Evolutionary conservation across 108 stramenopile genomes (phyloP), one percentile per base, ranked within the genome.

Genomic region (Skeletonema costatum): DNA sequence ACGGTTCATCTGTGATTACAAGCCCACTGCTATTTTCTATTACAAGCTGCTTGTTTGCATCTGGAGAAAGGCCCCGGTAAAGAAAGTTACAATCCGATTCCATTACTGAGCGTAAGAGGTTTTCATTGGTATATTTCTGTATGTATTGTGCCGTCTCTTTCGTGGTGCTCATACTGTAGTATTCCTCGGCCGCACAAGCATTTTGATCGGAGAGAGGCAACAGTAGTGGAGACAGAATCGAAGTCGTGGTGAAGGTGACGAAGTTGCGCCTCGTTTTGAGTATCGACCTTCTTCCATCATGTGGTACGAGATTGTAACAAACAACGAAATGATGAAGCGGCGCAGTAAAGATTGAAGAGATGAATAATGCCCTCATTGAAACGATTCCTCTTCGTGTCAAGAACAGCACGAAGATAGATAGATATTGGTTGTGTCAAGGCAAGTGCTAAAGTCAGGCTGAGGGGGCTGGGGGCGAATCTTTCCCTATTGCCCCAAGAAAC

Each of bases 21-120:
- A 80, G 61, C 13, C 66, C 78, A 2, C 46, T 10, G 39, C 61
- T 72, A 46, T 62, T 76, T 21, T 75, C 5, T 3, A 35, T n/a
- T 17, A 59, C 35, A 51, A 50, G 25, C n/a, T 56, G 32, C 14
- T 67, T 62, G 14, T 36, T 56, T 48, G 44, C 46, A 38, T 66
- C 32, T 21, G 51, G n/a, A 32, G 63, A 60, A 32, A 79, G 48
- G 36, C 84, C 84, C 42, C 77, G 75, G 64, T 85, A 85, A 4
- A 85, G 64, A 58, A 85, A 77, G 64, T 77, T 80, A 21, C 6
- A 56, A 10, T 69, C 66, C 12, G 80, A 67, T 32, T 51, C 46
- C 4, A 13, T 60, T 0, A 85, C 84, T 29, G 70, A 61, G 14
- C 44, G 65, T 25, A 85, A 56, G 41, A 71, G 81, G 2, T 53